Evolutionary conservation across 306 rosid genomes (phyloP).

Genomic region (cucumber (Cucumis sativus)): DNA sequence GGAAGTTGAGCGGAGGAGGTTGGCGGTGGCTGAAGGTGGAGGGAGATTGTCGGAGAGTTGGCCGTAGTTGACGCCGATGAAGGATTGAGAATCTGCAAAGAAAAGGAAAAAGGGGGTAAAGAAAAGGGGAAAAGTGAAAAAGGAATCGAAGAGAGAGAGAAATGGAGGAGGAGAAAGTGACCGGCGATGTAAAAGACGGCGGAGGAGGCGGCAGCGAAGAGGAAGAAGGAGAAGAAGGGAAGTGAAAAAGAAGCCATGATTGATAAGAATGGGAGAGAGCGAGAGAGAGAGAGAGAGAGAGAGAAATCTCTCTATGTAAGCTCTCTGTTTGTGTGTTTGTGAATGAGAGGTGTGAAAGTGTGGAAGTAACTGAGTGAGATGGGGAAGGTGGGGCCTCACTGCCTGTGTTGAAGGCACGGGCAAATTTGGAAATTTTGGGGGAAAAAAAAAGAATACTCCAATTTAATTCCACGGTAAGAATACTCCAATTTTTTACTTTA

Average conservation of each 20-base stretch:
- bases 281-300: neutral
- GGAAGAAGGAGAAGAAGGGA: conserved; percentile 4
- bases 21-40: conserved; percentile 30
- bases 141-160: neutral
- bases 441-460: neutral
- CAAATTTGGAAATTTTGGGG: neutral
- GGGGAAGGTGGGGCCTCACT: neutral
- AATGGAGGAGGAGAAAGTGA: neutral
- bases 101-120: neutral
- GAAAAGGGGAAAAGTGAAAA: neutral
- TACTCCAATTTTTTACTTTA: no score
- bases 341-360: neutral
- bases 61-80: conserved; percentile 84
- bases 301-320: neutral
- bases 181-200: conserved; percentile 27
- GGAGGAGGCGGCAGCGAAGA: conserved; percentile 12
- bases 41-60: conserved; percentile 70
- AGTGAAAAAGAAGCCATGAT: conserved; percentile 34
- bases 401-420: neutral
- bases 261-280: neutral
- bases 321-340: neutral
- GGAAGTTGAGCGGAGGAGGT: conserved; percentile 41
- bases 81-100: conserved; percentile 61
- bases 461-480: no score
- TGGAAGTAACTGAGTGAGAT: neutral